Percentiles rank a stretch among this genome's conserved stretches.
phyloP scores from a whole-genome alignment of 345 rosid species.

The Angophora floribunda region DNA sequence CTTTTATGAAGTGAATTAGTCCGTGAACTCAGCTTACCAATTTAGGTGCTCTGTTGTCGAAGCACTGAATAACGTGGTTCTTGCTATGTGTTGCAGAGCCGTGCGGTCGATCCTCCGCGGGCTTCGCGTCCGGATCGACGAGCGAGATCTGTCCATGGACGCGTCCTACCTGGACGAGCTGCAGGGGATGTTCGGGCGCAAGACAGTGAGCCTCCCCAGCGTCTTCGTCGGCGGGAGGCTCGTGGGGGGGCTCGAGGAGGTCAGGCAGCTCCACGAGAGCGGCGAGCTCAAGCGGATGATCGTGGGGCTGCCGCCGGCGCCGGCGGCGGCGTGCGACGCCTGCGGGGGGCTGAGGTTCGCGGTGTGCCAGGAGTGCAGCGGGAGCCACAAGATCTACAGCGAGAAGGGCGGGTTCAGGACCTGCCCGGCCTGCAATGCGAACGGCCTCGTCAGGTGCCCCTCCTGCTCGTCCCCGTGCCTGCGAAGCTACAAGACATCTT shows the following conservation, averaged over 20 bases:
- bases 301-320: constrained; percentile 1
- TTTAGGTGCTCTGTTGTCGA: neutral
- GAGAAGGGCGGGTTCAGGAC: constrained; percentile 18
- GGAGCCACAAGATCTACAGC: constrained; percentile 40
- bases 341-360: constrained; percentile 34
- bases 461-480: constrained; percentile 11
- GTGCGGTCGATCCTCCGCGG: constrained; percentile 54
- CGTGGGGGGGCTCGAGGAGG: constrained; percentile 26
- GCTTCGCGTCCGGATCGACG: constrained; percentile 46
- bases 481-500: neutral
- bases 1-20: neutral
- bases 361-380: constrained; percentile 24
- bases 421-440: constrained; percentile 25
- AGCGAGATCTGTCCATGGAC: constrained; percentile 79
- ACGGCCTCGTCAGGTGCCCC: constrained; percentile 31
- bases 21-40: neutral
- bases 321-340: constrained; percentile 1
- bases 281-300: constrained; percentile 26
- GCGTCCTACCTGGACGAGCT: constrained; percentile 40
- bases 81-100: constrained; percentile 4
- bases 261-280: constrained; percentile 16
- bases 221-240: constrained; percentile 21
- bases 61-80: neutral
- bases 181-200: constrained; percentile 22
- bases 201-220: constrained; percentile 9